phyloP scores from a whole-genome alignment of 345 rosid genomes.

The Physaria fendleri region DNA sequence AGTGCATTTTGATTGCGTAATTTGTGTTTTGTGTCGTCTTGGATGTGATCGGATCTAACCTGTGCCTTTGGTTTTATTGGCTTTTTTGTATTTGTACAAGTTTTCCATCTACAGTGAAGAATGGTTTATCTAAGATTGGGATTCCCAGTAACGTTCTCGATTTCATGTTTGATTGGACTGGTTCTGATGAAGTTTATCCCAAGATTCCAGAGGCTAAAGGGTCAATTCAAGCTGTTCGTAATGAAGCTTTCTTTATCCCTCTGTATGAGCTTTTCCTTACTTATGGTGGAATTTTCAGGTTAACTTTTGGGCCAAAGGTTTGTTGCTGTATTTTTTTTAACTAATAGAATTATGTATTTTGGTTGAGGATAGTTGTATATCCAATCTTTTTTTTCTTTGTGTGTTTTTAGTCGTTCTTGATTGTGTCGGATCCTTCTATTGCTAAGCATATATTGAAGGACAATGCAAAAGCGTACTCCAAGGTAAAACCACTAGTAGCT shows the following conservation, averaged over 20 bases:
- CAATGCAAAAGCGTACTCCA: constrained; percentile 82
- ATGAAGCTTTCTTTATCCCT: constrained; percentile 88
- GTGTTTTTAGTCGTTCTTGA: constrained; percentile 68
- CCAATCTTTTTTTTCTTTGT: background rate
- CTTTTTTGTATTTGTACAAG: constrained; percentile 30
- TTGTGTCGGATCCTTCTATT: constrained; percentile 89
- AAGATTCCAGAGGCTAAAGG: constrained; percentile 90
- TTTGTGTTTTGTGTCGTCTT: background rate
- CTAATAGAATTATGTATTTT: background rate
- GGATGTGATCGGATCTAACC: background rate
- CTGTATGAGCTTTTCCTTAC: constrained; percentile 82
- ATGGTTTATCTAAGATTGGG: constrained; percentile 71
- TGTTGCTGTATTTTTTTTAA: constrained; percentile 12
- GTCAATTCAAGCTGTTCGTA: constrained; percentile 50
- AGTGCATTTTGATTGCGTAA: background rate
- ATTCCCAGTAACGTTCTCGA: constrained; percentile 49
- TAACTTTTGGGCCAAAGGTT: constrained; percentile 96
- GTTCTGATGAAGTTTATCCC: constrained; percentile 37
- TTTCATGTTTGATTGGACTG: constrained; percentile 50
- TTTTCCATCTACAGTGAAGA: constrained; percentile 51
- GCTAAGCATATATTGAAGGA: constrained; percentile 82
- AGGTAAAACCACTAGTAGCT: constrained; percentile 37
- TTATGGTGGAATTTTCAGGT: constrained; percentile 90
- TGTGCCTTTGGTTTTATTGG: background rate
- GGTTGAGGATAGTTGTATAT: background rate